Evolutionary conservation across 2,329 filamentous ascomycete genomes (phyloP), one percentile per base, ranked within the genome.

Genomic region (Didymella arachidicola): DNA sequence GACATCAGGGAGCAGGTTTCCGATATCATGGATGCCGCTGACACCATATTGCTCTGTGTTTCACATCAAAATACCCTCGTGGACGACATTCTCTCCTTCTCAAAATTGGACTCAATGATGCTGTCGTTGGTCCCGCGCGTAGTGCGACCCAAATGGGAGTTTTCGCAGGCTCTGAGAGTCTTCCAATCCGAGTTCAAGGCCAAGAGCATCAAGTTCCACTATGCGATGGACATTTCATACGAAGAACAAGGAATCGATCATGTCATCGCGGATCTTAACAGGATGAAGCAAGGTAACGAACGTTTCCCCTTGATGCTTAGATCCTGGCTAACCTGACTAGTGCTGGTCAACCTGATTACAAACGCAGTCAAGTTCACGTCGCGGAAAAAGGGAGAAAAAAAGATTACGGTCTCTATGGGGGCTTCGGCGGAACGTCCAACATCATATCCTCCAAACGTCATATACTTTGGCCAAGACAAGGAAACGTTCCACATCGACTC

Each of bases 291-390:
- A 69, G 72, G 72, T 72, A 66, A 45, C 12, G 4, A 19, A 10
- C 22, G 14, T 2, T 14, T 16, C 14, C 32, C 32, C 4, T 10
- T 19, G 12, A 5, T 22, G 0, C 0, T 4, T 1, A 12, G 19
- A 8, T 2, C 1, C 7, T 16, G n/a, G 29, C 63, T 73, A 38
- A 73, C 38, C 8, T 8, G 8, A 32, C 2, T 8, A 73, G 78
- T 82, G 2, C 55, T 81, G 43, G 74, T 78, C 30, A 78, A 78
- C 19, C 62, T 82, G 1, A 73, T 82, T 12, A 81, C 80, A 2
- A 81, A 81, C 49, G 77, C 78, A 0, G 79, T 82, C 54, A 82
- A 82, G 42, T 82, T 82, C 59, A 82, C 80, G 0, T 61, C 72
- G 2, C 75, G 71, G 53, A 78, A 79, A 55, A 67, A 76, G 4